phyloP scores from a whole-genome alignment of 305 asterid genomes.

The Fraxinus dipetala region DNA sequence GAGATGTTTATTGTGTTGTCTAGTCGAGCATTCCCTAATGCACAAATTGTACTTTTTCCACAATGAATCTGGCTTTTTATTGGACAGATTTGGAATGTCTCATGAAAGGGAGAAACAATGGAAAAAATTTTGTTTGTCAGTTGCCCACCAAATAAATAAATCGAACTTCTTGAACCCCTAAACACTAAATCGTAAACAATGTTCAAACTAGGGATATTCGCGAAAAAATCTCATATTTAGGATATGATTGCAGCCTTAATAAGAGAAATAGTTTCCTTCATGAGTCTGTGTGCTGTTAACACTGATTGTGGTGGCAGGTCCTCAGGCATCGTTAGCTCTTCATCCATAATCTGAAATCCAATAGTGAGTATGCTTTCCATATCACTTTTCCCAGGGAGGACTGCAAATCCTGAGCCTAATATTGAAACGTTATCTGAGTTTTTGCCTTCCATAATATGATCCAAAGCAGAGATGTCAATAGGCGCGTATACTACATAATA shows the following conservation, averaged over 20 bases:
- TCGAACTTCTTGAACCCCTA: not conserved
- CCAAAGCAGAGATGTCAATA: slow-evolving; percentile 34
- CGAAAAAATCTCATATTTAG: not conserved
- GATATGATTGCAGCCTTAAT: slow-evolving; percentile 34
- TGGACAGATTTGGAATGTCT: not conserved
- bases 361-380: slow-evolving; percentile 40
- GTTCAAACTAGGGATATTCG: not conserved
- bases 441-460: slow-evolving; percentile 36
- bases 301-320: slow-evolving; percentile 37
- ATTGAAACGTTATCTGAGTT: slow-evolving; percentile 35
- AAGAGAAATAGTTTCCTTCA: slow-evolving; percentile 34
- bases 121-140: not conserved
- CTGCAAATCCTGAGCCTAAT: slow-evolving; percentile 43
- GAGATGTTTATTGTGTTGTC: not conserved
- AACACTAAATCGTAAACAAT: not conserved
- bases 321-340: slow-evolving; percentile 28
- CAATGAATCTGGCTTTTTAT: not conserved
- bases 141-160: not conserved
- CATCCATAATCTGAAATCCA: slow-evolving; percentile 45
- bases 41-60: not conserved
- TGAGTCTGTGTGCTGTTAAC: slow-evolving; percentile 29
- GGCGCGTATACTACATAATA: slow-evolving; percentile 42
- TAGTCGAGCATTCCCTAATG: not conserved
- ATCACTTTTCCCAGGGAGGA: slow-evolving; percentile 30
- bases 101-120: not conserved